These are phyloP conservation scores for Solanum paucissectum DNA, from an alignment of 257 asterid species.

Conservation along the genomic window DNA sequence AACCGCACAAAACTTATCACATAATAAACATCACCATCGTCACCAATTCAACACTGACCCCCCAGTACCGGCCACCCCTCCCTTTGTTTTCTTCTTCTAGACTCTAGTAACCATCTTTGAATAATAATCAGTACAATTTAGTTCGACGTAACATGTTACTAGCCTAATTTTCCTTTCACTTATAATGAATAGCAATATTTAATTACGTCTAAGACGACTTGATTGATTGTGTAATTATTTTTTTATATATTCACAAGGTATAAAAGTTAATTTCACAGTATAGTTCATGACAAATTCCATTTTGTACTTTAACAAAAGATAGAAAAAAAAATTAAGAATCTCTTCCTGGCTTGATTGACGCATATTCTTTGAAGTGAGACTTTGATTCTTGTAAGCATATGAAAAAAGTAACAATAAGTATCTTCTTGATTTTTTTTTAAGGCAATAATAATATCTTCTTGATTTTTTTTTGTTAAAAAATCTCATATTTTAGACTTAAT, in stretches of 20 bases:
- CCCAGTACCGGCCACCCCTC: background rate
- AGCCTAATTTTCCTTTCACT: background rate
- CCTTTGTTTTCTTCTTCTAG: background rate
- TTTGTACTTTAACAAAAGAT: background rate
- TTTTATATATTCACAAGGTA: background rate
- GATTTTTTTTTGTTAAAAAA: too few relatives aligned
- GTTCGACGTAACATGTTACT: background rate
- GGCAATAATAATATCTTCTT: too few relatives aligned
- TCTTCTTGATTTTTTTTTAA: too few relatives aligned
- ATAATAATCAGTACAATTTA: background rate
- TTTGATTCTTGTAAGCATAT: too few relatives aligned
- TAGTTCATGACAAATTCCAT: background rate
- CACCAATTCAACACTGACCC: background rate
- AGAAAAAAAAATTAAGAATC: background rate
- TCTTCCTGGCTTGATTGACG: too few relatives aligned
- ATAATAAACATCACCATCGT: background rate
- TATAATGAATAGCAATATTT: background rate
- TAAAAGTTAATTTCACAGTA: background rate
- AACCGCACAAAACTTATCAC: background rate
- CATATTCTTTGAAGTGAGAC: too few relatives aligned
- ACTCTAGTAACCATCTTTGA: background rate
- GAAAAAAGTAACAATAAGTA: too few relatives aligned
- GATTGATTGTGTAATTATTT: background rate
- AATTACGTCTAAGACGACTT: background rate
- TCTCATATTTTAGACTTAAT: too few relatives aligned